Conservation (phyloP, 768 basidiomycete genomes). For the Pisolithus orientalis region DNA sequence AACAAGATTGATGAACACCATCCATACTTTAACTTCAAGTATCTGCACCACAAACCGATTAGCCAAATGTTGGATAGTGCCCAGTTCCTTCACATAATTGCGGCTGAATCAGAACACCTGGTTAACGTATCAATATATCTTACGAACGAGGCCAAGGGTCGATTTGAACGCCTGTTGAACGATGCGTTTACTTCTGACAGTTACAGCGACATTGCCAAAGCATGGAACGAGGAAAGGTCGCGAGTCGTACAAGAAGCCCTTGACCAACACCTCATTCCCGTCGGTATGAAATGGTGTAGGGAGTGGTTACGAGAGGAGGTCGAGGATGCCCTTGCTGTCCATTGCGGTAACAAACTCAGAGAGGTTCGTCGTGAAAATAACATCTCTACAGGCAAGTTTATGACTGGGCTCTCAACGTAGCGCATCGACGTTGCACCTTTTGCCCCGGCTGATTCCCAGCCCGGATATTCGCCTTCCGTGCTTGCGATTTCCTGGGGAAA, state of each 20-base stretch:
- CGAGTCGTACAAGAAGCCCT: slow-evolving; percentile 75
- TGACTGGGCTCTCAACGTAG: slow-evolving; percentile 35
- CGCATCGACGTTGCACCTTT: slow-evolving; percentile 81
- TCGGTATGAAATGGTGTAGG: slow-evolving; percentile 81
- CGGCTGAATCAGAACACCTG: slow-evolving; percentile 85
- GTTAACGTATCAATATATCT: slow-evolving; percentile 71
- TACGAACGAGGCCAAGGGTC: slow-evolving; percentile 52
- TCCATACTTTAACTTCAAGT: slow-evolving; percentile 85
- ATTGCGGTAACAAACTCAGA: slow-evolving; percentile 63
- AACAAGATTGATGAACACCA: slow-evolving; percentile 71
- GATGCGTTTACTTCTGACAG: slow-evolving; percentile 82
- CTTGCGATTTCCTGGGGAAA: slow-evolving; percentile 92
- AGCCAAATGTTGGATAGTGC: slow-evolving; percentile 59
- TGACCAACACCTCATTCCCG: slow-evolving; percentile 76
- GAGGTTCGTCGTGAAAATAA: slow-evolving; percentile 41
- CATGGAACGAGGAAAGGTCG: slow-evolving; percentile 87
- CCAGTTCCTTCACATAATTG: slow-evolving; percentile 87
- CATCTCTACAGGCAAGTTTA: not conserved
- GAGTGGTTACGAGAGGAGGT: slow-evolving; percentile 87
- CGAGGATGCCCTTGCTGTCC: slow-evolving; percentile 72
- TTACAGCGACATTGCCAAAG: slow-evolving; percentile 76
- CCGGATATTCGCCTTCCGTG: slow-evolving; percentile 71
- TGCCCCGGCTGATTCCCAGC: slow-evolving; percentile 50
- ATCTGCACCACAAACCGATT: slow-evolving; percentile 75
- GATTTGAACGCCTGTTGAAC: slow-evolving; percentile 68